Evolutionary conservation across 176 grass and related monocot species (phyloP).

Genomic region (Triticum urartu): DNA sequence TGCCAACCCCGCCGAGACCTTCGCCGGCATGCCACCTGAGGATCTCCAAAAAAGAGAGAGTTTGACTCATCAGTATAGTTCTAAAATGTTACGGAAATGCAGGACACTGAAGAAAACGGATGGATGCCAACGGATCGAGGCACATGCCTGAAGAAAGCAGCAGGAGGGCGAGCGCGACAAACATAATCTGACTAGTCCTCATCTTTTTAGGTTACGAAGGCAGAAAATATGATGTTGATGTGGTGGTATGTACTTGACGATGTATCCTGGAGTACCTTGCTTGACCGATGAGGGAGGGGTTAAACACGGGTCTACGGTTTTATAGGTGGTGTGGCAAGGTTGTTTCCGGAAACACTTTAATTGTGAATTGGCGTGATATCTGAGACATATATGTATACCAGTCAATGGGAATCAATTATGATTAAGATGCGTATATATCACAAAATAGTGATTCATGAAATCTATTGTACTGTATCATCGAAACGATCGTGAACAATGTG

Average conservation of each 20-base stretch:
- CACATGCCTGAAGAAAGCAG: conserved; percentile 15
- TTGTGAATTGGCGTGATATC: not conserved
- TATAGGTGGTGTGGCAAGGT: not conserved
- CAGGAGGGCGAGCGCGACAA: conserved; percentile 21
- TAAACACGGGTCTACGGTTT: not conserved
- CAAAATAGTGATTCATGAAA: not conserved
- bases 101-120: too few relatives aligned
- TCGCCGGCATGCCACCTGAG: not conserved
- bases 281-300: not conserved
- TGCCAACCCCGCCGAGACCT: not conserved
- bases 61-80: not conserved
- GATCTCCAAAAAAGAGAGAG: not conserved
- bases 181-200: not conserved
- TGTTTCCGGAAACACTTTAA: not conserved
- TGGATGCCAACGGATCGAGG: not conserved
- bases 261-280: not conserved
- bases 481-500: not conserved
- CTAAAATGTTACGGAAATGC: not conserved
- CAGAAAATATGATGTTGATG: not conserved
- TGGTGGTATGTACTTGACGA: not conserved
- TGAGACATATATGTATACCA: not conserved
- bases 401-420: not conserved
- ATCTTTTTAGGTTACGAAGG: not conserved
- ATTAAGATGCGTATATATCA: not conserved
- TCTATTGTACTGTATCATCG: not conserved